These are phyloP conservation scores for Blastobotrys illinoisensis DNA, from an alignment of 1,139 yeast species.

Conservation along the genomic window DNA sequence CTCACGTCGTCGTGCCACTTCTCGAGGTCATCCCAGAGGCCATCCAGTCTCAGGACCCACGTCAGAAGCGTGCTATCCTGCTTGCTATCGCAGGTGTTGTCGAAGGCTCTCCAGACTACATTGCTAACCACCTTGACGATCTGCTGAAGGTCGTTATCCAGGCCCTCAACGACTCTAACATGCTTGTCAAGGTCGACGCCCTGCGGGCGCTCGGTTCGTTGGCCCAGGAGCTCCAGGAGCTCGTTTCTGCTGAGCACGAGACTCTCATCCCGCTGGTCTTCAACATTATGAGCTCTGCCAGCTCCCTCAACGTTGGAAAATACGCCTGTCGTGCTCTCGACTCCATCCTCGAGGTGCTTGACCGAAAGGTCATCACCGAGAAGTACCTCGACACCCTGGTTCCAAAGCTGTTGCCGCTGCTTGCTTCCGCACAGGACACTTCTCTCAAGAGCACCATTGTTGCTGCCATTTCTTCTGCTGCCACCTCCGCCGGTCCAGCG, in stretches of 20 bases:
- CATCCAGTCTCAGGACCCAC: conserved; percentile 59
- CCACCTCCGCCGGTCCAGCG: conserved; percentile 87
- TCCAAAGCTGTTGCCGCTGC: conserved; percentile 81
- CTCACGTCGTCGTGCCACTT: conserved; percentile 80
- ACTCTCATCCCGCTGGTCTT: conserved; percentile 80
- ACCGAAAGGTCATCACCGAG: conserved; percentile 71
- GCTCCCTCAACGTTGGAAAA: conserved; percentile 78
- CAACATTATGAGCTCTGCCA: conserved; percentile 78
- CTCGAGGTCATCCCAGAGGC: conserved; percentile 61
- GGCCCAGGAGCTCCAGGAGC: conserved; percentile 79
- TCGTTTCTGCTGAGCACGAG: conserved; percentile 77
- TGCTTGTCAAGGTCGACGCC: conserved; percentile 80
- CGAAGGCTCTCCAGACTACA: conserved; percentile 91
- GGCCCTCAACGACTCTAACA: conserved; percentile 76
- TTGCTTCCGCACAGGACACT: conserved; percentile 56
- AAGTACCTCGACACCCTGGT: conserved; percentile 82
- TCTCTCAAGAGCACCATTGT: conserved; percentile 83
- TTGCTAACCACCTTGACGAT: conserved; percentile 67
- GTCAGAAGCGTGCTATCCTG: conserved; percentile 84
- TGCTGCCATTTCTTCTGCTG: conserved; percentile 95
- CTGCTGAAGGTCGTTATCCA: conserved; percentile 65
- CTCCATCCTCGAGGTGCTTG: conserved; percentile 86
- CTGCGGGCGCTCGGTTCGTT: conserved; percentile 73
- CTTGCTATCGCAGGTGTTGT: conserved; percentile 78
- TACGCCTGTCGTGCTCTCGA: conserved; percentile 90